Conservation (phyloP, 176 grass and related monocot genomes). For the Panicum miliaceum region DNA sequence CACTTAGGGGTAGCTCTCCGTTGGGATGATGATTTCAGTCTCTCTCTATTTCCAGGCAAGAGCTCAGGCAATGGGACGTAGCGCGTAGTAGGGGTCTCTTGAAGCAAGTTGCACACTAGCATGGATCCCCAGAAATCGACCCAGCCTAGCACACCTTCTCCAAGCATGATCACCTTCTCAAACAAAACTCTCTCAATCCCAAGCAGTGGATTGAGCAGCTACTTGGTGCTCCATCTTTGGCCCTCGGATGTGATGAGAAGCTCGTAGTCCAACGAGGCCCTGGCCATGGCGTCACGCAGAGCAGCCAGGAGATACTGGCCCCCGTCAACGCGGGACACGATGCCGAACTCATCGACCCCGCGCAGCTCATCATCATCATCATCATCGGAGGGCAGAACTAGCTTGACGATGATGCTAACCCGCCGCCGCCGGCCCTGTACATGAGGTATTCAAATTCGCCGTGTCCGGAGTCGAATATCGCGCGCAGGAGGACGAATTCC, state of each 20-base stretch:
- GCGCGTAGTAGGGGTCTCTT: background rate
- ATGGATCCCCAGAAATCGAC: background rate
- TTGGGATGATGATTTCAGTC: background rate
- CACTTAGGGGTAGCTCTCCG: background rate
- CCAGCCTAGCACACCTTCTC: background rate
- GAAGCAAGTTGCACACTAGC: background rate
- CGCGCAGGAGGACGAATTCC: background rate
- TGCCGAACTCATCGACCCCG: background rate
- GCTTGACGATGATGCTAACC: background rate
- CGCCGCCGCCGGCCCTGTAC: background rate
- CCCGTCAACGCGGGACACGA: background rate
- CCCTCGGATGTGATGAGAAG: background rate
- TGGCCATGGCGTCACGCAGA: background rate
- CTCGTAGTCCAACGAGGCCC: background rate
- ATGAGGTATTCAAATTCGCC: background rate
- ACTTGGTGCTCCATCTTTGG: background rate
- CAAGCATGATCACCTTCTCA: constrained; percentile 2
- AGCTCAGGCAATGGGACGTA: background rate
- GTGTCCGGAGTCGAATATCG: background rate
- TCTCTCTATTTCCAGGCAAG: background rate
- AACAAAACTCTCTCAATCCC: background rate
- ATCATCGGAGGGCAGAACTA: background rate
- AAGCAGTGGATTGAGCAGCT: background rate
- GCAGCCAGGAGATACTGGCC: background rate
- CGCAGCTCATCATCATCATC: no score